These are phyloP conservation scores for Cutaneotrichosporon dermatis DNA, from an alignment of 1,284 basidiomycete genomes.

Conservation along the genomic window DNA sequence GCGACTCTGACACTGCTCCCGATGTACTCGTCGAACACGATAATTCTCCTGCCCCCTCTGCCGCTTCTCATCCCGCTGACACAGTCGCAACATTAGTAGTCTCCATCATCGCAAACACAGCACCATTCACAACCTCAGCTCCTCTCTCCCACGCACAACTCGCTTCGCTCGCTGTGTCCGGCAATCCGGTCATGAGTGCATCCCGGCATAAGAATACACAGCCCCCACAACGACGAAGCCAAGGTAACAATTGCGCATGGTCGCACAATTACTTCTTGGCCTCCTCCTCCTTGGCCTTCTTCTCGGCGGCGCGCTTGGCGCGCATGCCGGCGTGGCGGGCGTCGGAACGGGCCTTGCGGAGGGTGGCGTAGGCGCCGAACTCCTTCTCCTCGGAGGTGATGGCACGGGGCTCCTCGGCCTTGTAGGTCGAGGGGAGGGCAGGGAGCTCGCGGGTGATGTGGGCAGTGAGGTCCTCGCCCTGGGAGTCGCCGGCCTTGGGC, in stretches of 20 bases:
- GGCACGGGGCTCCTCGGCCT: conserved; percentile 81
- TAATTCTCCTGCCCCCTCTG: too few relatives aligned
- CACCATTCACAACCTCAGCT: too few relatives aligned
- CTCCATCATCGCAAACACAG: too few relatives aligned
- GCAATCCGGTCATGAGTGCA: conserved; percentile 23
- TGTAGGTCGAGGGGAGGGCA: conserved; percentile 65
- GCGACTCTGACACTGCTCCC: too few relatives aligned
- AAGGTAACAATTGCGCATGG: conserved; percentile 6
- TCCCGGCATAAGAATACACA: conserved; percentile 28
- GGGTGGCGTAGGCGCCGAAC: conserved; percentile 81
- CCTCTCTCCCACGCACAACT: neutral
- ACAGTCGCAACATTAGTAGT: too few relatives aligned
- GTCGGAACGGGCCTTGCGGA: conserved; percentile 79
- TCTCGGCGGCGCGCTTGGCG: conserved; percentile 58
- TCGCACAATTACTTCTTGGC: conserved; percentile 31
- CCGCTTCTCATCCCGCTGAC: too few relatives aligned
- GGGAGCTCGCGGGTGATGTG: conserved; percentile 68
- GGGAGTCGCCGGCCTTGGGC: conserved; percentile 90
- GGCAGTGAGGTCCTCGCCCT: conserved; percentile 80
- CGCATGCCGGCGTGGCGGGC: conserved; percentile 82
- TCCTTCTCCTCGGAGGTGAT: conserved; percentile 90
- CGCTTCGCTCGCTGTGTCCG: neutral
- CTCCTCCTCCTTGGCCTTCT: conserved; percentile 49
- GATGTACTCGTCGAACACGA: too few relatives aligned
- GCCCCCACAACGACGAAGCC: conserved; percentile 16